phyloP scores from a whole-genome alignment of 306 rosid genomes.

The Lupinus albus region DNA sequence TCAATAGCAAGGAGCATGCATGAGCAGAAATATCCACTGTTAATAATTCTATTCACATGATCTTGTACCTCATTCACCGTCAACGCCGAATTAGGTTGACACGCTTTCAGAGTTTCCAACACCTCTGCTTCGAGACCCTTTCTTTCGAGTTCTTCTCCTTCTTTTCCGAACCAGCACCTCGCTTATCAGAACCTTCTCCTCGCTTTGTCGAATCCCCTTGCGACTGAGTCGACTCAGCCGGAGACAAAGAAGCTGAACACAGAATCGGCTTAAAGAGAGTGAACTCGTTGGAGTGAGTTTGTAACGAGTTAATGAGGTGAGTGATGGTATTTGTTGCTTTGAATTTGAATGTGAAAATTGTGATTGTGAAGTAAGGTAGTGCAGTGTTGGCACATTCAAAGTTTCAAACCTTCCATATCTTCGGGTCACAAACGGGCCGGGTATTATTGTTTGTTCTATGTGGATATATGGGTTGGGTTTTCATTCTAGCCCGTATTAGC shows the following conservation, averaged over 20 bases:
- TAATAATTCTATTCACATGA: constrained; percentile 89
- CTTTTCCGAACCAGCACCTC: constrained; percentile 90
- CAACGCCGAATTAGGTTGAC: constrained; percentile 86
- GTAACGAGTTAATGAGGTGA: constrained; percentile 64
- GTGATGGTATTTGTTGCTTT: constrained; percentile 15
- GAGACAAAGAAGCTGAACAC: constrained; percentile 67
- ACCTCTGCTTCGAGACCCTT: constrained; percentile 91
- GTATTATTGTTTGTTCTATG: no score
- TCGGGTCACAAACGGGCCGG: no score
- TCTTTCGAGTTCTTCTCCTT: constrained; percentile 91
- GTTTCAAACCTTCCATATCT: no score
- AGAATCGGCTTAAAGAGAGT: constrained; percentile 50
- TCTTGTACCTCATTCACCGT: constrained; percentile 94
- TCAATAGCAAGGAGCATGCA: constrained; percentile 94
- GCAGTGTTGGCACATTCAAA: no score
- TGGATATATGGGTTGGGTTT: no score
- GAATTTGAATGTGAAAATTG: no score
- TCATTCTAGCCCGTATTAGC: no score
- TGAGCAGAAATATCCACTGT: constrained; percentile 88
- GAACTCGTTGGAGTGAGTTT: constrained; percentile 46
- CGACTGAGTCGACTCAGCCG: constrained; percentile 49
- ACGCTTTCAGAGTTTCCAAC: constrained; percentile 74
- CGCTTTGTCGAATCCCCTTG: constrained; percentile 55
- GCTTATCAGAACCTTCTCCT: constrained; percentile 90
- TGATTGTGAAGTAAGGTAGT: no score